Conservation (phyloP, 352 stramenopile genomes). For the Peronosclerospora sorghi region DNA sequence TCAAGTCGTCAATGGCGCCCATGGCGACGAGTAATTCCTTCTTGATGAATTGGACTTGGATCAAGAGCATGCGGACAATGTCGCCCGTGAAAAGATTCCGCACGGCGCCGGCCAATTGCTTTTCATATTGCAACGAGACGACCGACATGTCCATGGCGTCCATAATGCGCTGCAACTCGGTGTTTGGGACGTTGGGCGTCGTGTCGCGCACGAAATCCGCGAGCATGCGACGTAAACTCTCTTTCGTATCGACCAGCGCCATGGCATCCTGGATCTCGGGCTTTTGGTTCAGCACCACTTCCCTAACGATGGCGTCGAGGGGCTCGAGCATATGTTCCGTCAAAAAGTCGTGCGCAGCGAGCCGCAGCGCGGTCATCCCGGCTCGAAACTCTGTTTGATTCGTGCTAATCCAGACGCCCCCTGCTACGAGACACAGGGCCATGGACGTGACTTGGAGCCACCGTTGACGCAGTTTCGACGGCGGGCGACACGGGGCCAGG, state of each 20-base stretch:
- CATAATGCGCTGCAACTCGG: constrained; percentile 42
- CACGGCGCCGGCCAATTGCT: constrained; percentile 47
- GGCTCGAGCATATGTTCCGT: constrained; percentile 74
- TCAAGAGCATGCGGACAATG: constrained; percentile 81
- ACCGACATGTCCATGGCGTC: constrained; percentile 66
- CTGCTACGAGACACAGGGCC: constrained; percentile 41
- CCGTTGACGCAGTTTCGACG: constrained; percentile 58
- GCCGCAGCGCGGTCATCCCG: constrained; percentile 28
- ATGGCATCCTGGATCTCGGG: constrained; percentile 69
- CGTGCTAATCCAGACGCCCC: constrained; percentile 45
- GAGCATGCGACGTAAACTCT: constrained; percentile 77
- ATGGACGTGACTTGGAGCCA: constrained; percentile 58
- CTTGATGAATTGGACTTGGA: constrained; percentile 85
- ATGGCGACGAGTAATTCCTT: constrained; percentile 84
- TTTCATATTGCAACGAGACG: constrained; percentile 63
- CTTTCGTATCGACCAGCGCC: constrained; percentile 65
- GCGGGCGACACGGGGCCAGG: constrained; percentile 47
- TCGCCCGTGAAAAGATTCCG: constrained; percentile 76
- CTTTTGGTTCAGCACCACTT: constrained; percentile 80
- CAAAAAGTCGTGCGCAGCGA: constrained; percentile 51
- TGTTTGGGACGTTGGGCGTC: constrained; percentile 31
- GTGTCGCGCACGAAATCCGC: constrained; percentile 69
- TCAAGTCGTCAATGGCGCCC: constrained; percentile 79
- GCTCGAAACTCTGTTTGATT: constrained; percentile 59
- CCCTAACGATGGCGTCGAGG: constrained; percentile 61